Percentiles rank a stretch among this genome's conserved stretches.
Evolutionary conservation across 306 rosid genomes (phyloP).

Genomic region (Vicia faba): DNA sequence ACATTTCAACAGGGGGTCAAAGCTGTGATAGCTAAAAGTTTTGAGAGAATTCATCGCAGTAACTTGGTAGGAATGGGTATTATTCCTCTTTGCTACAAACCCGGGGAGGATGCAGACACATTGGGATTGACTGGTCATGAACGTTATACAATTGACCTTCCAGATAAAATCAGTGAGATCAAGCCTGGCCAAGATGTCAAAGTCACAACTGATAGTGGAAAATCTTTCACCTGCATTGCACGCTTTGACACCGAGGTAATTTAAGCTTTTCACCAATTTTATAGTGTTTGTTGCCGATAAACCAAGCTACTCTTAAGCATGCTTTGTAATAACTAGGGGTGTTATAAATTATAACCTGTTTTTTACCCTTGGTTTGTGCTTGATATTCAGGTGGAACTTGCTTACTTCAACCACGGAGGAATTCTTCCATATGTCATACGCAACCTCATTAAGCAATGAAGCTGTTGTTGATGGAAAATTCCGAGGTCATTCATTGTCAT

Average conservation of each 20-base stretch:
- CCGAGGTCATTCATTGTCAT: not conserved
- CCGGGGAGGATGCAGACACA: constrained; percentile 82
- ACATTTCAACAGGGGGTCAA: constrained; percentile 71
- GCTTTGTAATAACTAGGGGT: too few relatives aligned
- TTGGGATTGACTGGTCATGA: constrained; percentile 91
- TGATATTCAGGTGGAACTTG: constrained; percentile 77
- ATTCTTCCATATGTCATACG: constrained; percentile 83
- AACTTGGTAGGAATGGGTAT: constrained; percentile 97
- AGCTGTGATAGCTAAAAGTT: constrained; percentile 91
- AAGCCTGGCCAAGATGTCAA: constrained; percentile 91
- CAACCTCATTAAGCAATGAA: constrained; percentile 57
- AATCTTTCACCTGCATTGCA: constrained; percentile 74
- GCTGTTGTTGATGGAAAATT: constrained; percentile 26
- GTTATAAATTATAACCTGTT: constrained; percentile 2
- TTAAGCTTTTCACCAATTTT: not conserved
- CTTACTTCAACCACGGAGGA: constrained; percentile 84
- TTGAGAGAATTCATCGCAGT: constrained; percentile 93
- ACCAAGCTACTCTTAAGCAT: not conserved
- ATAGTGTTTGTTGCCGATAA: not conserved
- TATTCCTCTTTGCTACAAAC: constrained; percentile 86
- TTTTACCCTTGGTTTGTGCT: not conserved
- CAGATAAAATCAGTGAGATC: constrained; percentile 63
- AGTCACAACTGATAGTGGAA: constrained; percentile 76
- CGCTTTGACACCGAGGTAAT: constrained; percentile 94
- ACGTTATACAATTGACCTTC: constrained; percentile 85